Evolutionary conservation across 441 rosid species (phyloP), one percentile per base, ranked within the genome.

Genomic region (Pelargonium cotyledonis): DNA sequence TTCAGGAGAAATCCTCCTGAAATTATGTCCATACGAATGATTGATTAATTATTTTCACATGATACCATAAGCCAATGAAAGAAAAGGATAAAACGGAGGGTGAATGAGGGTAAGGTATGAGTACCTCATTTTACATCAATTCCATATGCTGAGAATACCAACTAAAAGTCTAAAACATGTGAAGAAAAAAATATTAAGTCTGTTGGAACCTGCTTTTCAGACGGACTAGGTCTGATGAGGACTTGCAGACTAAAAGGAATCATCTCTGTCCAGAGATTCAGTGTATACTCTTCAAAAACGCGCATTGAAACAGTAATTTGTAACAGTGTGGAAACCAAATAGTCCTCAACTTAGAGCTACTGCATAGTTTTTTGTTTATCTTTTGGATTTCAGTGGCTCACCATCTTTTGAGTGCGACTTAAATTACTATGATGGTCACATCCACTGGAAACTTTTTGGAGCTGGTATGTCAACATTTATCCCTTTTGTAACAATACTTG

Each of bases 1-100:
- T 58, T 58, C 31, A 19, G 63, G 63, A 58, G 31, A 58, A 58
- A 58, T 19, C 63, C 63, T 19, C 63, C 63, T 58, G 63, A 58
- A 58, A 58, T 9, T 11, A 26, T 9, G 63, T 8, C 31, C 51
- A 46, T 8, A 5, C 21, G 8, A 19, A 19, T 5, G 31, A 58
- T 58, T 6, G 5, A 8, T 18, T 18, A 55, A 8, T 8, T 55
- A 55, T 8, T 14, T 53, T 15, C 5, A n/a, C 60, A 53, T 15
- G 57, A 18, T 55, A 18, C 0, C 7, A 8, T 55, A 55, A 55
- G 8, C 58, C 58, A 53, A 53, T 53, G 19, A 53, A 53, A 53
- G 58, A 53, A 9, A 53, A 53, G 58, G 58, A 6, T 0, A 15
- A 8, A 5, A 55, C 3, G 26, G 9, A 55, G 62, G 18, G 19